Percentiles rank a stretch among this genome's conserved stretches.
phyloP scores from a whole-genome alignment of 169 alveolate species.

The Cyclospora cayetanensis region DNA sequence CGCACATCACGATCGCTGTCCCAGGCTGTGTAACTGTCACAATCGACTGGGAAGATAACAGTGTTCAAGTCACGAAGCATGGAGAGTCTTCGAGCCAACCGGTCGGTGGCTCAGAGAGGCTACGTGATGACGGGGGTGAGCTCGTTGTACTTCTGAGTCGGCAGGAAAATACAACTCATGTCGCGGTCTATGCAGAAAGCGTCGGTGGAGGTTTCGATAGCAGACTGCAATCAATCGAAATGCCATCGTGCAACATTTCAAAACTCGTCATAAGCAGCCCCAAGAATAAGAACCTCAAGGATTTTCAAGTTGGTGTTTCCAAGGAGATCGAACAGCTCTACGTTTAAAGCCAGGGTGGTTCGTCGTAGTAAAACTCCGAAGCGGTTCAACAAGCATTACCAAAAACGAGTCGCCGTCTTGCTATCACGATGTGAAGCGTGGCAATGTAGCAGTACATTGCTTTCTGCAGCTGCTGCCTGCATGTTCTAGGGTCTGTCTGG shows the following conservation, averaged over 20 bases:
- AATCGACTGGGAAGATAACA: background rate
- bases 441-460: background rate
- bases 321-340: background rate
- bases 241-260: background rate
- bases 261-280: background rate
- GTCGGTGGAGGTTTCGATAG: background rate
- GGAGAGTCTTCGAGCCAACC: background rate
- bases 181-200: constrained; percentile 14
- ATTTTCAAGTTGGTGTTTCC: background rate
- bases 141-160: background rate
- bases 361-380: background rate
- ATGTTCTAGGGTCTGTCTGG: background rate
- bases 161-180: background rate
- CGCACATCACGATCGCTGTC: background rate
- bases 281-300: background rate
- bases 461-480: background rate
- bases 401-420: too few species aligned
- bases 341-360: background rate
- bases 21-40: background rate
- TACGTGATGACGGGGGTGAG: background rate
- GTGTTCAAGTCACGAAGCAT: background rate
- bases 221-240: background rate
- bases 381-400: too few species aligned
- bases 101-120: background rate
- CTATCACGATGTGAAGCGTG: too few species aligned